Base-by-base conservation (phyloP, 768 basidiomycete species). In the Pholiota conissans region DNA sequence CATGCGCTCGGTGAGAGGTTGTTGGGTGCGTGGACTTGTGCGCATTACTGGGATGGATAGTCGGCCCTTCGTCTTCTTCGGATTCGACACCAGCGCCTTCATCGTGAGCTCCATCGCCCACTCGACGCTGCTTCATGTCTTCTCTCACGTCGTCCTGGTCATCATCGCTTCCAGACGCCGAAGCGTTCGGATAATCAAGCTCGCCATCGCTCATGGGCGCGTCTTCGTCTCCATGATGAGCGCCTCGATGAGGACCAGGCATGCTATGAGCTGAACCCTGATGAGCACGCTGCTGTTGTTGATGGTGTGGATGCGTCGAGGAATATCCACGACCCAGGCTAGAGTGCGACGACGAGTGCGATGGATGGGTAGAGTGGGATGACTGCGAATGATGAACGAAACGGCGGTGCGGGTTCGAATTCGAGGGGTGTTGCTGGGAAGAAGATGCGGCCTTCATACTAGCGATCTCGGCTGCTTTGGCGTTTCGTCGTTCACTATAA, bases 401-500 rank as follows among this genome's bases (percentile, higher is more conserved):
- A n/a, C 14, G 26, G 52, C 24, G 52, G 2, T 8, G 7, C 20
- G 8, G 3, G 28, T 14, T 5, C 13, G n/a, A 11, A 10, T 20
- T 14, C 59, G 7, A 6, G 14, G 27, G 13, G 40, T 11, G 16
- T 18, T 28, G 13, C 3, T 40, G 30, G 8, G 20, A 1, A 10
- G 55, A 8, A 16, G 49, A 37, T 7, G 37, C 32, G 48, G 6
- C 13, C 13, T 32, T 32, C 7, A 32, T 6, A 13, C 13, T 6
- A 13, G 78, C 77, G n/a, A 78, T 68, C 48, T 84, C 82, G 14
- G 78, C 79, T 0, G 79, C 78, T 63, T 84, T 85, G 56, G 84
- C 81, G 3, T 77, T 77, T 5, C 83, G 78, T 42, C 83, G 76
- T 66, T 85, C 80, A 64, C 86, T 87, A n/a, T 28, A 27, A 5